A percentile compares a stretch with the other conserved stretches of the same genome.
Conservation (phyloP, 2,329 filamentous ascomycete species). For the Calonectria multiphialidica region DNA sequence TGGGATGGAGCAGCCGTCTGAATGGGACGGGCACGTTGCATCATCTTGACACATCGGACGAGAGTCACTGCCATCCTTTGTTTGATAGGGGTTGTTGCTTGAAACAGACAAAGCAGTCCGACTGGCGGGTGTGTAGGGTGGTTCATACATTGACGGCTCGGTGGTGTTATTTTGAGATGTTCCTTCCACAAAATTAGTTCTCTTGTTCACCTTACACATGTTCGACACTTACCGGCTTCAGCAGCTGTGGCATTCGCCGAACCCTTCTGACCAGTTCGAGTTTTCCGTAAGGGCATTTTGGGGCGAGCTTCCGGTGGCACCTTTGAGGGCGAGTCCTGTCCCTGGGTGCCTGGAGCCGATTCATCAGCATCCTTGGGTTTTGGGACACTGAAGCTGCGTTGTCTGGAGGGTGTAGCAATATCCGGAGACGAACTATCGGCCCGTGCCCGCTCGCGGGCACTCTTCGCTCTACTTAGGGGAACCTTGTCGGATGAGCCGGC, state of each 20-base stretch:
- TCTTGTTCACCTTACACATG: slow-evolving; percentile 12
- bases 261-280: slow-evolving; percentile 36
- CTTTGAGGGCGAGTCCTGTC: slow-evolving; percentile 20
- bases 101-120: slow-evolving; percentile 21
- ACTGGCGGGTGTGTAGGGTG: slow-evolving; percentile 35
- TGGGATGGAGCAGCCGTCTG: slow-evolving; percentile 8
- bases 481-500: slow-evolving; percentile 67
- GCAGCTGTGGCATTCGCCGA: slow-evolving; percentile 15
- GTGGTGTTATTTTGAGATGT: slow-evolving; percentile 31
- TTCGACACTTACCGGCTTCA: slow-evolving; percentile 30
- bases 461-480: slow-evolving; percentile 59
- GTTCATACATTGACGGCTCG: slow-evolving; percentile 62
- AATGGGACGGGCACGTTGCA: slow-evolving; percentile 24
- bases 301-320: slow-evolving; percentile 33
- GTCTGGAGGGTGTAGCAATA: slow-evolving; percentile 36
- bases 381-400: slow-evolving; percentile 49
- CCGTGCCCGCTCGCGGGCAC: slow-evolving; percentile 54
- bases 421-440: slow-evolving; percentile 40
- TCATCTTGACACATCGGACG: slow-evolving; percentile 24
- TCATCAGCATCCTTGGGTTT: slow-evolving; percentile 35
- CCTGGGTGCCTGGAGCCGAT: neutral
- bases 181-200: slow-evolving; percentile 21
- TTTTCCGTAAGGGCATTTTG: slow-evolving; percentile 41
- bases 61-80: slow-evolving; percentile 10
- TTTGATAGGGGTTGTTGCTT: slow-evolving; percentile 27